Conservation (phyloP, 2,329 filamentous ascomycete species). For the Phoma sp. region DNA sequence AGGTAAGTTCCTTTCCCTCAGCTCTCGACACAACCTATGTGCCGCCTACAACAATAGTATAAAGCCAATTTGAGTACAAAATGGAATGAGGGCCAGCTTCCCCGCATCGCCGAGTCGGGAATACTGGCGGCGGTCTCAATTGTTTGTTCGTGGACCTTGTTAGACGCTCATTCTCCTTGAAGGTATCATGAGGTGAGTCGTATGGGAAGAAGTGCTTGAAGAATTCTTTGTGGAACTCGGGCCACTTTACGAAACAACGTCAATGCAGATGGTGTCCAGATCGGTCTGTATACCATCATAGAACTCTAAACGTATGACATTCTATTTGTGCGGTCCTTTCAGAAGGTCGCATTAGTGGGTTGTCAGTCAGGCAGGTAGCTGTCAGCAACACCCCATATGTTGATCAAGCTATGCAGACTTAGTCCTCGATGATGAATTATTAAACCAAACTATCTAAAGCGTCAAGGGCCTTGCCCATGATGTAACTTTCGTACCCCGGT, state of each 20-base stretch:
- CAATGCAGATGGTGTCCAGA: not conserved
- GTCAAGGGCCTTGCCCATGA: not conserved
- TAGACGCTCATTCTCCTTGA: too few relatives aligned
- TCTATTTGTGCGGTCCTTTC: not conserved
- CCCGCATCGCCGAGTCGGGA: too few relatives aligned
- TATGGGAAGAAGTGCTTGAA: too few relatives aligned
- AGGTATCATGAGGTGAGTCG: too few relatives aligned
- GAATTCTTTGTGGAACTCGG: too few relatives aligned
- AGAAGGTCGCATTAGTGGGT: not conserved
- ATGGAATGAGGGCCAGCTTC: too few relatives aligned
- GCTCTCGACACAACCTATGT: too few relatives aligned
- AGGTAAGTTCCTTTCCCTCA: too few relatives aligned
- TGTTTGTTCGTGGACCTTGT: too few relatives aligned
- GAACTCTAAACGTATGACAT: not conserved
- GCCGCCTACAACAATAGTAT: too few relatives aligned
- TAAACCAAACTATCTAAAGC: not conserved
- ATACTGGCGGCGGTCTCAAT: too few relatives aligned
- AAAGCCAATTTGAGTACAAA: too few relatives aligned
- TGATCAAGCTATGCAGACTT: not conserved
- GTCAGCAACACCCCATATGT: slow-evolving; percentile 1
- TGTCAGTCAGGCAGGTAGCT: not conserved
- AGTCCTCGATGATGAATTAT: not conserved
- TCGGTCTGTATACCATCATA: not conserved
- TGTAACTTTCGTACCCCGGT: not conserved
- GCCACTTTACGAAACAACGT: not conserved